Evolutionary conservation across 1,284 basidiomycete genomes (phyloP).

Genomic region (Cystobasidiaceae sp.): DNA sequence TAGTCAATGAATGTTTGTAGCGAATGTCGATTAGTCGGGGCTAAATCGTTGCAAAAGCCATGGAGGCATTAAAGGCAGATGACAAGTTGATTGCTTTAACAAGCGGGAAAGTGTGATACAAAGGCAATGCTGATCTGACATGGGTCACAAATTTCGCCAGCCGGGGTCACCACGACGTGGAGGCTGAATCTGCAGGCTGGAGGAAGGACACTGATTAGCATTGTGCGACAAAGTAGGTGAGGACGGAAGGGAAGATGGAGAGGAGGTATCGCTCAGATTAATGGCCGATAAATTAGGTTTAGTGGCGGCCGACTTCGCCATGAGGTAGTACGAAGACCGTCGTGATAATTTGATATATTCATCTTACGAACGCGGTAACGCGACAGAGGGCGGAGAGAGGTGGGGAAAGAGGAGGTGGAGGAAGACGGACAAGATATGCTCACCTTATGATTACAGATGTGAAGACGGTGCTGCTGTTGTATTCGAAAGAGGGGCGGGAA

Average conservation of each 20-base stretch:
- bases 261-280: constrained; percentile 20
- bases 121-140: too few species aligned
- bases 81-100: too few species aligned
- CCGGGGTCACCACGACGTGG: not conserved
- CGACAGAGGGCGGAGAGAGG: not conserved
- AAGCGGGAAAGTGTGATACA: too few species aligned
- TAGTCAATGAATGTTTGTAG: too few species aligned
- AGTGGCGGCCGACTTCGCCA: constrained; percentile 32
- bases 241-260: not conserved
- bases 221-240: not conserved
- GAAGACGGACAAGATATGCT: too few species aligned
- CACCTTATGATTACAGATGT: too few species aligned
- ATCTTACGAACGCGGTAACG: too few species aligned
- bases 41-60: too few species aligned
- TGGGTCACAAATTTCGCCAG: too few species aligned
- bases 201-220: not conserved
- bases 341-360: constrained; percentile 31
- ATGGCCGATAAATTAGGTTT: constrained; percentile 30
- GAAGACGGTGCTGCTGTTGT: not conserved
- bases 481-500: not conserved
- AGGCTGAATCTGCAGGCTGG: not conserved
- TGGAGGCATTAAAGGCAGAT: too few species aligned
- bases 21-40: too few species aligned
- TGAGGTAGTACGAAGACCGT: constrained; percentile 29
- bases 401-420: not conserved